Conservation (phyloP, 2,329 filamentous ascomycete species). For the Beauveria rudraprayagi region DNA sequence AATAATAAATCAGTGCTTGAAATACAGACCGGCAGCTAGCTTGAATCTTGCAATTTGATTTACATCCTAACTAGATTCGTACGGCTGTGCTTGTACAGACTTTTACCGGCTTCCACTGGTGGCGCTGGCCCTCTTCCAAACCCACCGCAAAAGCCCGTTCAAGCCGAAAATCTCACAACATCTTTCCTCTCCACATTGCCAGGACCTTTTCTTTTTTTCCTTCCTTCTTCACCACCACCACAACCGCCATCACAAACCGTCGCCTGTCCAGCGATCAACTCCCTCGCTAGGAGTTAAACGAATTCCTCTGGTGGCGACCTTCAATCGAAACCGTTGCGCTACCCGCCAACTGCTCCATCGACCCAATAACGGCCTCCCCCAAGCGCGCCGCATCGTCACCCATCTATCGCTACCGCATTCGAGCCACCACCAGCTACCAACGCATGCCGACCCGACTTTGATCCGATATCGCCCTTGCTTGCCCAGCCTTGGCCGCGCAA, state of each 20-base stretch:
- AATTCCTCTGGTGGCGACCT: not conserved
- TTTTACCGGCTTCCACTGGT: not conserved
- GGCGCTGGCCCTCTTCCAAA: not conserved
- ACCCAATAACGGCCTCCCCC: too few species aligned
- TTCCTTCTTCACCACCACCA: constrained; percentile 8
- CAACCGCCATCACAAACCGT: not conserved
- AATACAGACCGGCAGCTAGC: too few species aligned
- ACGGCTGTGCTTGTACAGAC: too few species aligned
- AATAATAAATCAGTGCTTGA: not conserved
- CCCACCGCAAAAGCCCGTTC: constrained; percentile 1
- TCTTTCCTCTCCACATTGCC: constrained; percentile 9
- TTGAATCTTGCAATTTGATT: too few species aligned
- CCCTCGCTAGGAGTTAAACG: too few species aligned
- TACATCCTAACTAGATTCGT: too few species aligned
- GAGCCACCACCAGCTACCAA: not conserved
- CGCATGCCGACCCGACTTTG: constrained; percentile 9
- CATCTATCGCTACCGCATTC: not conserved
- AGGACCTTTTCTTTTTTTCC: not conserved
- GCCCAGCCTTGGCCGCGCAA: not conserved
- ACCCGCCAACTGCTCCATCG: not conserved
- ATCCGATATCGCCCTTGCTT: not conserved
- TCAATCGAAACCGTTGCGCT: not conserved
- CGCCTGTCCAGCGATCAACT: not conserved
- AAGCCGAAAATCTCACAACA: constrained; percentile 12
- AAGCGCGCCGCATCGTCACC: not conserved